Percentiles rank a stretch among this genome's conserved stretches.
Evolutionary conservation across 257 asterid genomes (phyloP).

Genomic region (Solanum tacnaense): DNA sequence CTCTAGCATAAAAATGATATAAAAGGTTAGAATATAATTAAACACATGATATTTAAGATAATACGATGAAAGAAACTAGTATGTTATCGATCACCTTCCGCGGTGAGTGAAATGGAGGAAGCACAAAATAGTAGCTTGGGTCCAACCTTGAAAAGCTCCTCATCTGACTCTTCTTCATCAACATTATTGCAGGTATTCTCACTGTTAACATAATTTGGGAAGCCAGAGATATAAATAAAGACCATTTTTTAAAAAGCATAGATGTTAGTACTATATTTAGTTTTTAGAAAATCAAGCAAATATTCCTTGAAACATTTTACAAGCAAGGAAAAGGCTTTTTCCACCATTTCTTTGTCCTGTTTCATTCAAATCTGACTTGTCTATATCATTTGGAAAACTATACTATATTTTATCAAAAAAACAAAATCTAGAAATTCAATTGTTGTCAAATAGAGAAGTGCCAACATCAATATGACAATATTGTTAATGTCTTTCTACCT

Average conservation of each 20-base stretch:
- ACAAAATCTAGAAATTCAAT: not conserved
- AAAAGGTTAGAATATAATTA: not conserved
- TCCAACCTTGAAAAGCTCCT: constrained; percentile 42
- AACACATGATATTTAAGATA: not conserved
- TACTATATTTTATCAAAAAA: not conserved
- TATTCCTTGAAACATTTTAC: not conserved
- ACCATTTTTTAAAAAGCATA: not conserved
- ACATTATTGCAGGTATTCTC: constrained; percentile 29
- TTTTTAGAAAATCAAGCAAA: not conserved
- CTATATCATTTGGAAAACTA: not conserved
- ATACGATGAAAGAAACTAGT: not conserved
- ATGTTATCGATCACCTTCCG: constrained; percentile 44
- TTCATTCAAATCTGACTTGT: not conserved
- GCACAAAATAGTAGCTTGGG: constrained; percentile 47
- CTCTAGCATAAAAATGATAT: constrained; percentile 19
- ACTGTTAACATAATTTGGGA: constrained; percentile 17
- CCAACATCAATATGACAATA: not conserved
- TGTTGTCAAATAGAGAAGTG: not conserved
- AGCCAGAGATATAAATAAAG: not conserved
- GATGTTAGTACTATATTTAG: not conserved
- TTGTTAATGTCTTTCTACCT: not conserved
- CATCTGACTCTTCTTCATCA: constrained; percentile 41
- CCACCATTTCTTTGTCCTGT: not conserved
- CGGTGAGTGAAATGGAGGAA: constrained; percentile 63
- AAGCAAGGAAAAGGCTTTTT: not conserved